Base-by-base conservation (phyloP, 140 eudicot genomes). In the Stevia rebaudiana region DNA sequence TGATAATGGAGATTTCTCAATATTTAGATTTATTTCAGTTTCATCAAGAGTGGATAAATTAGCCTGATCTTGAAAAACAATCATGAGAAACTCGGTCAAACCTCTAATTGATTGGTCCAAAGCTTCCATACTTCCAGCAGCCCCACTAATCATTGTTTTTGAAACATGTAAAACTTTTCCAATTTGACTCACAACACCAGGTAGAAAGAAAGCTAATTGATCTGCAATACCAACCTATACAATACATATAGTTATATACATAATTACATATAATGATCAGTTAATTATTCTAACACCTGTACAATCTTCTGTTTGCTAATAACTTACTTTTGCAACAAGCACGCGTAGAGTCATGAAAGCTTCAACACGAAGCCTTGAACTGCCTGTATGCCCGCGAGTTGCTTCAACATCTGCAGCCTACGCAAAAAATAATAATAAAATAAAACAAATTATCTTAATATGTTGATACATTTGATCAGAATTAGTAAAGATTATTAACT, bases 351-450 rank as follows among this genome's bases (percentile, higher is more conserved):
- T 79, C 49, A 71, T 31, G 65, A 92, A 78, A 35, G 98, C 98
- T 74, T 92, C 98, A 31, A 78, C 76, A 39, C 98, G 95, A 67
- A 92, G 80, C 55, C 76, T 73, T 47, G 90, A 83, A 74, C 98
- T 92, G 66, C 98, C 96, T 71, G 76, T 72, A 61, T 79, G 95
- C 35, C 98, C 98, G 44, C 88, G 85, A 72, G 73, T 35, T 5
- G 82, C 96, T 82, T 92, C 98, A 62, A 65, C 79, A 63, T 87
- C 96, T 64, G 98, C 95, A 71, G 86, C 84, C 98, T 91, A 82
- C 5, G 47, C 65, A 70, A 50, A 66, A 3, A 40, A 6, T 25
- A 21, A 3, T 0, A 11, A 21, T 25, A 1, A 61, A 42, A 3
- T 44, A 73, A 23, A 7, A 47, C 7, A 69, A 24, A 60, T 36